phyloP scores from a whole-genome alignment of 164 flowering plant species.

The Liquidambar formosana region DNA sequence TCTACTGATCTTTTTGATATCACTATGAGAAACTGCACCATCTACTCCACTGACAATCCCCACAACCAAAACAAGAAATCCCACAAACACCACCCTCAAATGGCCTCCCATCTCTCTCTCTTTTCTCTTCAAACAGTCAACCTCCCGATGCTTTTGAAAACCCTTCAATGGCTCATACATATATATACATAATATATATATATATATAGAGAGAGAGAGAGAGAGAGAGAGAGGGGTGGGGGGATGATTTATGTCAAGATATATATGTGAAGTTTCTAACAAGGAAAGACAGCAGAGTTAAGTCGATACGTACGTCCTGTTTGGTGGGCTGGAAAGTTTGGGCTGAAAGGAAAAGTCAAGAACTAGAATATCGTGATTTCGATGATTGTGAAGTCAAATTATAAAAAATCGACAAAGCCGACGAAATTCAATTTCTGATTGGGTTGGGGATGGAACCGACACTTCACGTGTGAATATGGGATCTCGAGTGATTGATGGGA shows the following conservation, averaged over 20 bases:
- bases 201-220: background rate
- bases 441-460: background rate
- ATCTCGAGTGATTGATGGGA: too few relatives aligned
- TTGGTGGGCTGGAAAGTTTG: too few relatives aligned
- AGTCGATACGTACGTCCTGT: too few relatives aligned
- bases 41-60: background rate
- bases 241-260: too few relatives aligned
- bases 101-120: slow-evolving; percentile 4
- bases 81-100: background rate
- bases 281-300: too few relatives aligned
- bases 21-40: slow-evolving; percentile 12
- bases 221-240: too few relatives aligned
- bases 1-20: slow-evolving; percentile 15
- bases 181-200: too few relatives aligned
- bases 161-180: background rate
- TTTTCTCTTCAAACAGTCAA: slow-evolving; percentile 1
- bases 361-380: background rate
- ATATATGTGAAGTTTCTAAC: too few relatives aligned
- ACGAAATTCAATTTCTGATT: background rate
- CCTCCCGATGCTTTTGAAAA: background rate
- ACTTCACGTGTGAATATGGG: too few relatives aligned
- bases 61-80: background rate
- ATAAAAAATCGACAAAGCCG: background rate
- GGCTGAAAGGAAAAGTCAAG: background rate
- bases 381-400: background rate